Base-by-base conservation (phyloP, 768 basidiomycete genomes). In the Ramaria rubella region DNA sequence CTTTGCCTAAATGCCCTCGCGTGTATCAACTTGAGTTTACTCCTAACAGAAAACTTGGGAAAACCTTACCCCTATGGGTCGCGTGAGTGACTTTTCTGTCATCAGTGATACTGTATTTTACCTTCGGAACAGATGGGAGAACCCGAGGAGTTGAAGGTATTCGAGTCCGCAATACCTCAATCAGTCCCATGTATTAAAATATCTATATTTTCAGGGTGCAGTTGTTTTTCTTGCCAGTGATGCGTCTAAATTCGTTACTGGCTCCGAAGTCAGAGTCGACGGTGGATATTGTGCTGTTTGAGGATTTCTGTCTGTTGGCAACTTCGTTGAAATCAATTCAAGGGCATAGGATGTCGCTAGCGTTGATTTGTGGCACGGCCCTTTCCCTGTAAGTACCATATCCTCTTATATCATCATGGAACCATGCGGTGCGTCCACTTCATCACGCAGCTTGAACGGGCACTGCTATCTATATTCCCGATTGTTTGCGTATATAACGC, bases 211-310 rank as follows among this genome's bases (percentile, higher is more conserved):
- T 19, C 66, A 89, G 86, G 89, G 89, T 17, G 92, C 94, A 24
- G 78, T 95, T 63, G 88, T 97, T 55, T 95, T 87, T 70, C 78
- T 98, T 17, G 84, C 87, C 7, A 92, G 89, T 60, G 94, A 96
- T 68, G 91, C 93, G 5, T 89, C 87, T 51, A 81, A 79, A 55
- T 97, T 94, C 70, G 85, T 92, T 77, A 95, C 94, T 2, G 94
- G 93, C 8, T 73, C 86, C 17, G 91, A 91, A 63, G 71, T 91
- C 56, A 83, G 85, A 8, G 82, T 96, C 45, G 94, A 97, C 64
- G 94, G 94, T 19, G 93, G 93, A 5, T 94, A 94, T 71, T 90
- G 88, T 68, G 64, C 75, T 42, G 74, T 87, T 61, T 90, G 73
- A 33, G 26, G 38, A 33, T 27, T 8, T 15, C 34, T n/a, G n/a